Conservation (phyloP, 2,329 filamentous ascomycete genomes). For the Aspergillus intermedius region DNA sequence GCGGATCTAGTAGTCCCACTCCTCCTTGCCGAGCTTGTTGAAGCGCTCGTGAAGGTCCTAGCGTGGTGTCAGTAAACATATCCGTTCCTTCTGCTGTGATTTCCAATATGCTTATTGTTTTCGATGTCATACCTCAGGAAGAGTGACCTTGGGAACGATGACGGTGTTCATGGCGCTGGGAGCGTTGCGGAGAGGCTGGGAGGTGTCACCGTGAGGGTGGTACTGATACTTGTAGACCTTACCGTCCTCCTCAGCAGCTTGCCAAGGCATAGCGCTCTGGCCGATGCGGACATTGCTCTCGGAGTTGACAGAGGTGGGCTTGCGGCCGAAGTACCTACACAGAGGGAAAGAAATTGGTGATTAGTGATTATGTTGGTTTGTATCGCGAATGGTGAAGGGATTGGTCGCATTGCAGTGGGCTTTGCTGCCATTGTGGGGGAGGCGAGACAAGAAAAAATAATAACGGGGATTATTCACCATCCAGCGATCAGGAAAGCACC, state of each 20-base stretch:
- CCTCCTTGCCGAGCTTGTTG: conserved; percentile 99
- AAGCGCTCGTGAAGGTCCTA: conserved; percentile 90
- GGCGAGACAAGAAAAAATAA: conserved; percentile 3
- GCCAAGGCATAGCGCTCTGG: conserved; percentile 83
- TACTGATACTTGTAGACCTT: conserved; percentile 69
- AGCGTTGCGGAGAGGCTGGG: conserved; percentile 71
- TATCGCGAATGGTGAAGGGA: not conserved
- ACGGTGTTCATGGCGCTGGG: conserved; percentile 94
- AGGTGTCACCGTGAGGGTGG: conserved; percentile 77
- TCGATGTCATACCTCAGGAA: conserved; percentile 65
- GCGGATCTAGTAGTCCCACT: conserved; percentile 46
- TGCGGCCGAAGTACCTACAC: conserved; percentile 59
- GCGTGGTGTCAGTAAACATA: not conserved
- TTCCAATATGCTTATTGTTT: too few relatives aligned
- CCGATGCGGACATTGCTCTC: conserved; percentile 71
- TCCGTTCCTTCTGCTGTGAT: too few relatives aligned
- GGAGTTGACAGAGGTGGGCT: conserved; percentile 77
- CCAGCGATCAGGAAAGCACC: conserved; percentile 81
- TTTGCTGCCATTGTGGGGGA: conserved; percentile 2
- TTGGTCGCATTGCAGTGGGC: not conserved
- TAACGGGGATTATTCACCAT: conserved; percentile 45
- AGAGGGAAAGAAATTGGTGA: conserved; percentile 1
- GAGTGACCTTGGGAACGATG: conserved; percentile 84
- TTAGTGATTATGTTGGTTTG: conserved; percentile 1
- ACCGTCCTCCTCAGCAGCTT: conserved; percentile 58